Evolutionary conservation across 768 basidiomycete genomes (phyloP), one percentile per base, ranked within the genome.

Genomic region (Kwoniella newhampshirensis): DNA sequence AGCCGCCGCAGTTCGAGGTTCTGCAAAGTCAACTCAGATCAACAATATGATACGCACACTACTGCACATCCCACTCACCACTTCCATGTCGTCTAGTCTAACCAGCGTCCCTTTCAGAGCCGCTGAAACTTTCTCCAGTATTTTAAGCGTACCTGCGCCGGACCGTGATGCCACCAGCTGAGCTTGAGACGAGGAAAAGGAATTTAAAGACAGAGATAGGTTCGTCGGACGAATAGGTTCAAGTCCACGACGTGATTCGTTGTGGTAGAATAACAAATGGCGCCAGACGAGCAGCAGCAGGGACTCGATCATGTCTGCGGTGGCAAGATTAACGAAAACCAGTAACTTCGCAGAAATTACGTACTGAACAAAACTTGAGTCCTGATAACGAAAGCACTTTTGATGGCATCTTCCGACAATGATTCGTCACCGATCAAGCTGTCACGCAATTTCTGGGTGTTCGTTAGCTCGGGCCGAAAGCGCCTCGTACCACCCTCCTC

Each of bases 251-350:
- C 67, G 45, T 6, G 62, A 66, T 36, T 70, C 71, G 35, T 67
- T 67, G 30, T 64, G 68, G 52, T 73, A 73, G 50, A 66, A 73
- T 9, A 70, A 48, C 1, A 73, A 35, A 44, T 73, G 71, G 26
- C 71, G 62, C 71, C 71, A 73, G 12, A 70, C 51, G 1, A 73
- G 61, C 0, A 70, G 49, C 18, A 73, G 51, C 13, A 70, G 51
- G 0, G 68, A 66, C 44, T 73, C 71, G 30, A 70, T 64, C 60
- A 68, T 64, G 43, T 69, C 71, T 73, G 50, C 12, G 11, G 18
- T 12, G 28, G 39, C 21, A 12, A 36, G 35, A 11, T 15, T 23
- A 42, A 42, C 21, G 7, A n/a, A 7, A 42, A n/a, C 8, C 6
- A n/a, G 18, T 42, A 23, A 42, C 40, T 42, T 42, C 6, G n/a